Percentiles rank a stretch among this genome's conserved stretches.
These are phyloP conservation scores for Septoria linicola DNA, from an alignment of 2,329 filamentous ascomycete genomes.

Conservation along the genomic window DNA sequence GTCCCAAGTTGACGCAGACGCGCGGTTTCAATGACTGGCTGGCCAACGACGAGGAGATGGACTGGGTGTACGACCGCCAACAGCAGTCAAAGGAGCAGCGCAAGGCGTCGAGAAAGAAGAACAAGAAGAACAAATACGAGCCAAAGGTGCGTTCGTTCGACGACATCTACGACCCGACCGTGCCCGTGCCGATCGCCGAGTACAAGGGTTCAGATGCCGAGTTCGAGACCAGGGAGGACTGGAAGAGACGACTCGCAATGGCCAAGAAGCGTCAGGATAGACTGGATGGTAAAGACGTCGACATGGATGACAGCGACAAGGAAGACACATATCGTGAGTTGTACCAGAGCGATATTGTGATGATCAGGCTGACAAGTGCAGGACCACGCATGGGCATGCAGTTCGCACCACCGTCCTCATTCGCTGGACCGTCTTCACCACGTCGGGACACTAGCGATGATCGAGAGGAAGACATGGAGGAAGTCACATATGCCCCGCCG, in stretches of 20 bases:
- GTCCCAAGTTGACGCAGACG: slow-evolving; percentile 41
- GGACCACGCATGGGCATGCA: slow-evolving; percentile 41
- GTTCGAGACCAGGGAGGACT: slow-evolving; percentile 72
- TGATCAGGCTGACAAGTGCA: slow-evolving; percentile 14
- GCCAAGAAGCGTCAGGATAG: slow-evolving; percentile 56
- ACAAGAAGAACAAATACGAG: slow-evolving; percentile 55
- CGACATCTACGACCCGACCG: slow-evolving; percentile 80
- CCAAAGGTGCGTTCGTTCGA: slow-evolving; percentile 67
- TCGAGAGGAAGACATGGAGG: not conserved
- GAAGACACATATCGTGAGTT: slow-evolving; percentile 35
- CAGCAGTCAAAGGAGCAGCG: slow-evolving; percentile 71
- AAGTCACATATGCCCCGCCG: slow-evolving; percentile 47
- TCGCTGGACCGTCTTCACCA: slow-evolving; percentile 18
- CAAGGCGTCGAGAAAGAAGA: slow-evolving; percentile 72
- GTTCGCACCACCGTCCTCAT: slow-evolving; percentile 27
- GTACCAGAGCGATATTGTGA: not conserved
- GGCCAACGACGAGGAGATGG: slow-evolving; percentile 75
- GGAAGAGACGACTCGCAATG: slow-evolving; percentile 78
- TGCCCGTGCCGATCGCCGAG: slow-evolving; percentile 80
- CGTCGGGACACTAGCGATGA: not conserved
- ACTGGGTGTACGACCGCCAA: slow-evolving; percentile 45
- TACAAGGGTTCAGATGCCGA: slow-evolving; percentile 83
- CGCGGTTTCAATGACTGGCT: slow-evolving; percentile 77
- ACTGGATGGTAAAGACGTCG: slow-evolving; percentile 49
- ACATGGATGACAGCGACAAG: slow-evolving; percentile 38